phyloP scores from a whole-genome alignment of 768 basidiomycete species.

The Tylopilus sp. region DNA sequence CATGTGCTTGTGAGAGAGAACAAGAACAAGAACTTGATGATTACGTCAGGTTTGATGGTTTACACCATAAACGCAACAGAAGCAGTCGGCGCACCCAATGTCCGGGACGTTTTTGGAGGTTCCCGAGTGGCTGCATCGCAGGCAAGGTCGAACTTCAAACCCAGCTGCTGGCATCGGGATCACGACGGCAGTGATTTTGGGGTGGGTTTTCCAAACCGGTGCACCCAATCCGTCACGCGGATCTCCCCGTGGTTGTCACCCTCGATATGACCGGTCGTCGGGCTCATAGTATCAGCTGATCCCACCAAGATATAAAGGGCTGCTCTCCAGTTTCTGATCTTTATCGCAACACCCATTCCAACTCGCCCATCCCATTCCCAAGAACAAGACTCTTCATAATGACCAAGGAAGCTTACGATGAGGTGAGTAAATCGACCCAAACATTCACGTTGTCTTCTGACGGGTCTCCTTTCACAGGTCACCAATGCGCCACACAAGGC shows the following conservation, averaged over 20 bases:
- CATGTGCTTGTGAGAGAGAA: too few species aligned
- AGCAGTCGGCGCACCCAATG: too few species aligned
- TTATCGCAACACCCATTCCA: conserved; percentile 1
- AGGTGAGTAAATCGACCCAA: conserved; percentile 13
- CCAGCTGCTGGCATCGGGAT: too few species aligned
- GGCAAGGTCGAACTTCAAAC: too few species aligned
- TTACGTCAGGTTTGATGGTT: too few species aligned
- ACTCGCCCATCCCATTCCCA: background rate
- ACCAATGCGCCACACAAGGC: conserved; percentile 53
- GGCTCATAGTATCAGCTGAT: background rate
- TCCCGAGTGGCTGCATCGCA: too few species aligned
- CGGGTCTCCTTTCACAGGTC: conserved; percentile 33
- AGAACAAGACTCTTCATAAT: conserved; percentile 8
- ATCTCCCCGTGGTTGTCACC: background rate
- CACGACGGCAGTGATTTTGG: too few species aligned
- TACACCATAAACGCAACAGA: too few species aligned
- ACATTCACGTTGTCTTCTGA: background rate
- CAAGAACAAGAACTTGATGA: too few species aligned
- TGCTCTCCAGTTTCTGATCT: conserved; percentile 1
- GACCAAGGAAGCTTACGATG: conserved; percentile 13
- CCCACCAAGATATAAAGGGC: conserved; percentile 16
- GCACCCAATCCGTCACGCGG: background rate
- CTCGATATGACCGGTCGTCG: background rate
- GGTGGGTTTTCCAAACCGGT: conserved; percentile 7
- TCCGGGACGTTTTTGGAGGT: too few species aligned